These are phyloP conservation scores for Cystobasidium sp. DNA, from an alignment of 1,284 basidiomycete genomes.

Conservation along the genomic window DNA sequence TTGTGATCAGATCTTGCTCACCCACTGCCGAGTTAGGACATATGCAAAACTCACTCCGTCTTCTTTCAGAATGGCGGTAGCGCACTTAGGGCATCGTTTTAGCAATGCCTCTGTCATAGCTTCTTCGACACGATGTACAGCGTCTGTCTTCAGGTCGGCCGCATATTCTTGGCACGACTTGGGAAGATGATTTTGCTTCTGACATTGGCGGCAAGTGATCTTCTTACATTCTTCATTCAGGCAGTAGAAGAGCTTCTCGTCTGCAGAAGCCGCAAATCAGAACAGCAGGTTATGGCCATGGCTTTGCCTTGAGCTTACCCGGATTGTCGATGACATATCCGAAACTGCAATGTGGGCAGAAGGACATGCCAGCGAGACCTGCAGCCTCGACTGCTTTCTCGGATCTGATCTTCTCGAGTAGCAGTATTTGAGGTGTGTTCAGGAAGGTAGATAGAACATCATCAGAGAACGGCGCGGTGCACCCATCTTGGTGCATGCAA, in stretches of 20 bases:
- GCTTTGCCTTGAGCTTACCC: not conserved
- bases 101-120: slow-evolving; percentile 45
- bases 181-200: slow-evolving; percentile 52
- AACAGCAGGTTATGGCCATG: too few relatives aligned
- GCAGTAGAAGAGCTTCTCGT: slow-evolving; percentile 51
- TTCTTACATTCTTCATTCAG: slow-evolving; percentile 48
- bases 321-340: slow-evolving; percentile 51
- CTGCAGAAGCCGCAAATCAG: slow-evolving; percentile 18
- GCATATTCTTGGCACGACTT: slow-evolving; percentile 50
- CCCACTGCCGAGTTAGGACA: too few relatives aligned
- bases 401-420: slow-evolving; percentile 51
- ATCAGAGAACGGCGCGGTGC: slow-evolving; percentile 48
- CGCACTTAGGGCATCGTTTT: slow-evolving; percentile 31
- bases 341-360: slow-evolving; percentile 53
- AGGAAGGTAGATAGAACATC: slow-evolving; percentile 48
- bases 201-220: slow-evolving; percentile 51
- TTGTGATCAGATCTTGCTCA: not conserved
- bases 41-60: slow-evolving; percentile 5
- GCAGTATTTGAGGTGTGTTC: slow-evolving; percentile 44
- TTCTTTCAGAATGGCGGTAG: slow-evolving; percentile 14
- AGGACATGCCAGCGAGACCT: slow-evolving; percentile 48
- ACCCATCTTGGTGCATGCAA: slow-evolving; percentile 53
- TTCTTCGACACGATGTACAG: slow-evolving; percentile 50
- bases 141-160: slow-evolving; percentile 47
- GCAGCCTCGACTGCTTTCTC: slow-evolving; percentile 52